A percentile compares a stretch with the other conserved stretches of the same genome.
Evolutionary conservation across 441 rosid genomes (phyloP).

Genomic region (Populus hybrid): DNA sequence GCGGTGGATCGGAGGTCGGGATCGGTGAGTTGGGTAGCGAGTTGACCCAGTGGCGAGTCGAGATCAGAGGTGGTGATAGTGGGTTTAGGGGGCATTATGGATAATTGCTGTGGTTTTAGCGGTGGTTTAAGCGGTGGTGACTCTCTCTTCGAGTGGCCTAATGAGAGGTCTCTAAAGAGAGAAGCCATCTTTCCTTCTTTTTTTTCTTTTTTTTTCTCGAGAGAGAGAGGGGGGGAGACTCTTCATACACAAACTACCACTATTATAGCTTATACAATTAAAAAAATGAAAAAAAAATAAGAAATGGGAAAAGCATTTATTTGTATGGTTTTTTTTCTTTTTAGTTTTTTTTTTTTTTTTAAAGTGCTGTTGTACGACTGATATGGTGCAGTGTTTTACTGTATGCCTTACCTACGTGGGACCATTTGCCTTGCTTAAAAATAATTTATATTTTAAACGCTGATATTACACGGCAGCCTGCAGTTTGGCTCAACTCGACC

Average conservation of each 20-base stretch:
- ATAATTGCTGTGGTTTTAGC: constrained; percentile 19
- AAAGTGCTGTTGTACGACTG: too few species aligned
- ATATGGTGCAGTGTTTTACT: too few species aligned
- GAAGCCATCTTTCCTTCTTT: constrained; percentile 58
- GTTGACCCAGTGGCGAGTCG: constrained; percentile 74
- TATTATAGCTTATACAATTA: neutral
- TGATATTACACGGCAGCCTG: too few species aligned
- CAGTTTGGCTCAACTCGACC: too few species aligned
- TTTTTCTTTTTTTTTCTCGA: neutral
- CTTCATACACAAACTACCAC: neutral
- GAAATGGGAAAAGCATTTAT: too few species aligned
- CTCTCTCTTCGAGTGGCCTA: constrained; percentile 82
- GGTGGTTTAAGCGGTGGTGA: constrained; percentile 34
- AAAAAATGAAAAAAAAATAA: too few species aligned
- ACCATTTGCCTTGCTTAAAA: too few species aligned
- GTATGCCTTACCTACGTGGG: too few species aligned
- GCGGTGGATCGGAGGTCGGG: constrained; percentile 80
- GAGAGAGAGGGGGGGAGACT: constrained; percentile 16
- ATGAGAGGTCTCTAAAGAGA: constrained; percentile 85
- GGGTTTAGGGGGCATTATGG: constrained; percentile 29
- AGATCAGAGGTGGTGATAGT: constrained; percentile 43
- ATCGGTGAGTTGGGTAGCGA: constrained; percentile 60
- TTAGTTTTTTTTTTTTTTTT: too few species aligned
- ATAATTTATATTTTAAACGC: too few species aligned
- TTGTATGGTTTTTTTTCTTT: too few species aligned